Conservation (phyloP, 305 asterid species). For the Fraxinus greggii region DNA sequence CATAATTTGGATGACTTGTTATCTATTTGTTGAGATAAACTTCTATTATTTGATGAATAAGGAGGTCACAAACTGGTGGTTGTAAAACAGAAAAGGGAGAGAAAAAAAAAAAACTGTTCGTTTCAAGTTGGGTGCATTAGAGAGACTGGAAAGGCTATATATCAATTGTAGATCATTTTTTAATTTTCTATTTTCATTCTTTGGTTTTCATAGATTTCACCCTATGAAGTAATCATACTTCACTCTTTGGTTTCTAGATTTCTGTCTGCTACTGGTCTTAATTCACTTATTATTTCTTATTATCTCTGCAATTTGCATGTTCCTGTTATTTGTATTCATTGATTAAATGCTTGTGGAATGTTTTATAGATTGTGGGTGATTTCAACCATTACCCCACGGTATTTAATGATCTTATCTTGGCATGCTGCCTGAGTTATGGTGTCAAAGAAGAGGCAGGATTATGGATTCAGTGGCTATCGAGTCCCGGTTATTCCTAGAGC, state of each 20-base stretch:
- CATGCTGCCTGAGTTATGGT: slow-evolving; percentile 60
- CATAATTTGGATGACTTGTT: neutral
- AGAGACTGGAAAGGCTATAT: neutral
- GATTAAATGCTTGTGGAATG: slow-evolving; percentile 1
- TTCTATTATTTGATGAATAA: neutral
- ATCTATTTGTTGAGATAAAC: neutral
- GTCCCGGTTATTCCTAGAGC: slow-evolving; percentile 60
- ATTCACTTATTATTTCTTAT: neutral
- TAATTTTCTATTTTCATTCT: neutral
- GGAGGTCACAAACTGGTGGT: slow-evolving; percentile 2
- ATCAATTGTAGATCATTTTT: slow-evolving; percentile 5
- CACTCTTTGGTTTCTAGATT: neutral
- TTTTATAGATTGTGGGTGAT: slow-evolving; percentile 39
- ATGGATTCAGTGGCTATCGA: slow-evolving; percentile 41
- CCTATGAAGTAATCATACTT: neutral
- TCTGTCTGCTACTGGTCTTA: neutral
- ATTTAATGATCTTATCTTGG: slow-evolving; percentile 48
- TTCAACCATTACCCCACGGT: slow-evolving; percentile 25
- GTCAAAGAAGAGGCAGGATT: slow-evolving; percentile 51
- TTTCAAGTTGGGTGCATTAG: neutral
- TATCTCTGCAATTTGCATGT: neutral
- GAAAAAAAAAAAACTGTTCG: neutral
- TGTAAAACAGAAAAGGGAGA: neutral
- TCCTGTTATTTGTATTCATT: neutral
- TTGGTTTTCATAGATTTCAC: neutral